Conservation (phyloP, 495 filamentous ascomycete species). For the Aspergillus leporis region DNA sequence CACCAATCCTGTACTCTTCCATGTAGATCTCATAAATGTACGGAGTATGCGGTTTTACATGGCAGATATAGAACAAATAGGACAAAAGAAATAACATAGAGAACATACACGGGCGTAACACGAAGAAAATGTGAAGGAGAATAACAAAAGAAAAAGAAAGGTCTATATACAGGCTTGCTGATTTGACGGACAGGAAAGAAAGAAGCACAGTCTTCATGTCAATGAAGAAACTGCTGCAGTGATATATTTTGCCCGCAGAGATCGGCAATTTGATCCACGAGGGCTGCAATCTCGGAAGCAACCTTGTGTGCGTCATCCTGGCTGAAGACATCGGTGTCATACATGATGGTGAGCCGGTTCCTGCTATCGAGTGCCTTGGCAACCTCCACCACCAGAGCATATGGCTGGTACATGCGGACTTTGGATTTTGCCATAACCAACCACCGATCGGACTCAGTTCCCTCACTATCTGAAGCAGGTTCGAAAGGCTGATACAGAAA, state of each 20-base stretch:
- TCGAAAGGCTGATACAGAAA: conserved; percentile 27
- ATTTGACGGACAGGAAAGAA: neutral
- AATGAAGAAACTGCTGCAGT: neutral
- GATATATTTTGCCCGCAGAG: neutral
- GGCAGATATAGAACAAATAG: neutral
- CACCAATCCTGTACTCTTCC: no score
- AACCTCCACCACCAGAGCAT: conserved; percentile 19
- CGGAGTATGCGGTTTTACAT: neutral
- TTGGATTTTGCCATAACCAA: conserved; percentile 22
- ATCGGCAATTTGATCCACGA: neutral
- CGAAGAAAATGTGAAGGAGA: neutral
- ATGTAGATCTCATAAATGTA: neutral
- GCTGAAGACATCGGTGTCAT: conserved; percentile 8
- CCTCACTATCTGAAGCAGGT: conserved; percentile 2
- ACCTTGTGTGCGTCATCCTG: neutral
- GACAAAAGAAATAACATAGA: neutral
- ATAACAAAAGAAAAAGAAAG: neutral
- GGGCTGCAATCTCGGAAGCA: neutral
- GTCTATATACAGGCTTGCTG: neutral
- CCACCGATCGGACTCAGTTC: conserved; percentile 15
- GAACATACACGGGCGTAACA: neutral
- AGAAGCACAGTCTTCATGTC: neutral
- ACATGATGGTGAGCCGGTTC: conserved; percentile 12
- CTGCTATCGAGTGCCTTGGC: conserved; percentile 6
- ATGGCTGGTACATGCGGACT: conserved; percentile 18